phyloP scores from a whole-genome alignment of 345 rosid species.

The Boechera divaricarpa region DNA sequence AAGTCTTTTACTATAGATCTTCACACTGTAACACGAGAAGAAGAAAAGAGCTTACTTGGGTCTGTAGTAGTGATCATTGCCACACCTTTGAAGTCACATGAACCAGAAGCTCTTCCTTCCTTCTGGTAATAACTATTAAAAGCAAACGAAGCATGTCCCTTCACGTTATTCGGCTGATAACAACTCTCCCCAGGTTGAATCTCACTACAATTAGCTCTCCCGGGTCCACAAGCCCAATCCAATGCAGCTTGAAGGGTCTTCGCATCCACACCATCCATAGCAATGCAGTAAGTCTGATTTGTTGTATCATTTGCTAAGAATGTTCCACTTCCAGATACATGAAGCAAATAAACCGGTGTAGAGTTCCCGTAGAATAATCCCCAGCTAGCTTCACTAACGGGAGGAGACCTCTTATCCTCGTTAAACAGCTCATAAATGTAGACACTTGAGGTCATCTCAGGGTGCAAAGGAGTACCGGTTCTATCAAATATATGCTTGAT shows the following conservation, averaged over 20 bases:
- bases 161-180: slow-evolving; percentile 87
- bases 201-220: slow-evolving; percentile 88
- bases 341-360: slow-evolving; percentile 87
- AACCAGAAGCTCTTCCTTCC: slow-evolving; percentile 72
- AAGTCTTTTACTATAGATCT: background rate
- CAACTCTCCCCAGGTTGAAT: slow-evolving; percentile 93
- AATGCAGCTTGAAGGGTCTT: slow-evolving; percentile 86
- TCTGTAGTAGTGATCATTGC: slow-evolving; percentile 95
- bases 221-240: slow-evolving; percentile 99
- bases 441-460: slow-evolving; percentile 78
- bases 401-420: slow-evolving; percentile 82
- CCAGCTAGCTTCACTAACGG: slow-evolving; percentile 88
- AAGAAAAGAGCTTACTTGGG: slow-evolving; percentile 71
- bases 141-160: slow-evolving; percentile 88
- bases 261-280: slow-evolving; percentile 69
- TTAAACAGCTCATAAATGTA: slow-evolving; percentile 88
- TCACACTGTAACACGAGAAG: slow-evolving; percentile 12
- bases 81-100: slow-evolving; percentile 97
- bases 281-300: slow-evolving; percentile 82
- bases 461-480: slow-evolving; percentile 85
- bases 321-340: slow-evolving; percentile 86
- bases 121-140: slow-evolving; percentile 97
- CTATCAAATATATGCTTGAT: slow-evolving; percentile 86
- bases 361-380: slow-evolving; percentile 85
- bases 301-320: slow-evolving; percentile 96